phyloP scores from a whole-genome alignment of 2,329 filamentous ascomycete genomes.

The Colletotrichum tropicicola region DNA sequence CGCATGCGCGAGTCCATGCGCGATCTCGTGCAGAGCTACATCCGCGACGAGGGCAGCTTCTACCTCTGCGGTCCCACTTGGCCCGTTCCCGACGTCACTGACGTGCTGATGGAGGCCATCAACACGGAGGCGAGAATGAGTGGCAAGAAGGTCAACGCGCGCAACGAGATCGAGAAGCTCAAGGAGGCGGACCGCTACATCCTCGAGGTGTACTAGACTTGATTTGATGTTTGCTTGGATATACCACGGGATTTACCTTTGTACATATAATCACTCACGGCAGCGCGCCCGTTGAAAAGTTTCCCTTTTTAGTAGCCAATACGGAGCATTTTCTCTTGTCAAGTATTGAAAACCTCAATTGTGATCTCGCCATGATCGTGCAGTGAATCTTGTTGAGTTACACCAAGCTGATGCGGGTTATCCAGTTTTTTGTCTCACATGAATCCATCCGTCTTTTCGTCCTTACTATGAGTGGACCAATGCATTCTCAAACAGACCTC shows the following conservation, averaged over 20 bases:
- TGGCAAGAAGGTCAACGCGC: conserved; percentile 83
- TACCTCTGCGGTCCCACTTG: conserved; percentile 98
- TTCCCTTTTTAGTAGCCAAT: not conserved
- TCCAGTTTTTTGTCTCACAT: too few relatives aligned
- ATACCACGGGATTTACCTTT: not conserved
- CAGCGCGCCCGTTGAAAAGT: not conserved
- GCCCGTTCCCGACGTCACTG: conserved; percentile 97
- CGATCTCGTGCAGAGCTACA: conserved; percentile 87
- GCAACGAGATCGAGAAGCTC: conserved; percentile 94
- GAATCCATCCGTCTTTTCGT: too few relatives aligned
- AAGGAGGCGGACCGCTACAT: conserved; percentile 97
- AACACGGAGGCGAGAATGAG: conserved; percentile 73
- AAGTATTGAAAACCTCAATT: too few relatives aligned
- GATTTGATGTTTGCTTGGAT: conserved; percentile 1
- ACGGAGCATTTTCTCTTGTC: too few relatives aligned
- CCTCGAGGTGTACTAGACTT: conserved; percentile 87
- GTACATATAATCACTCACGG: not conserved
- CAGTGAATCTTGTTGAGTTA: too few relatives aligned
- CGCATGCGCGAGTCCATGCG: conserved; percentile 89
- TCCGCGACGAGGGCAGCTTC: conserved; percentile 88
- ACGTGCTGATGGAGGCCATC: conserved; percentile 93
- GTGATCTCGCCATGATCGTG: too few relatives aligned
- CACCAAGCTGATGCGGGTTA: too few relatives aligned
- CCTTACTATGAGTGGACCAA: conserved; percentile 48
- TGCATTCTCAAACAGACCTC: conserved; percentile 71